These are phyloP conservation scores for Cercospora berteroae DNA, from an alignment of 2,329 filamentous ascomycete genomes.

Conservation along the genomic window DNA sequence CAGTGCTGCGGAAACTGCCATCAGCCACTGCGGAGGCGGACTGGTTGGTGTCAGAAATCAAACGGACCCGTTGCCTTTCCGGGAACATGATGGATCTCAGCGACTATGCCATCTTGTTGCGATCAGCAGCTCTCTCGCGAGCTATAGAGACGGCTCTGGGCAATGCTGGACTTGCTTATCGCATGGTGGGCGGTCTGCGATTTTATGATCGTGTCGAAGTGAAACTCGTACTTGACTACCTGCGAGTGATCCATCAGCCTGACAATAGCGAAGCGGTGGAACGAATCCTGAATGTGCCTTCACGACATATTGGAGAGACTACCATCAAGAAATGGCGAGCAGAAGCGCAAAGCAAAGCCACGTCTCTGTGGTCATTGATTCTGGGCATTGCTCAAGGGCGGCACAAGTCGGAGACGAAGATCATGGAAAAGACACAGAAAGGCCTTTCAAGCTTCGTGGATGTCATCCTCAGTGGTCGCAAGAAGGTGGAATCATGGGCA, in stretches of 20 bases:
- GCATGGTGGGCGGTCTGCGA: conserved; percentile 85
- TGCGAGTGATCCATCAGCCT: conserved; percentile 79
- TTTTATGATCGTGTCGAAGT: conserved; percentile 93
- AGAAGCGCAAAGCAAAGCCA: conserved; percentile 68
- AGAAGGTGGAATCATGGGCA: conserved; percentile 50
- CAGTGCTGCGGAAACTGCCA: conserved; percentile 74
- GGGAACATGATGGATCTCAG: conserved; percentile 69
- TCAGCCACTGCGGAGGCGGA: conserved; percentile 71
- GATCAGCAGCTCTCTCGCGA: conserved; percentile 77
- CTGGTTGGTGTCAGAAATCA: conserved; percentile 86
- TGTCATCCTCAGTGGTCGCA: conserved; percentile 57
- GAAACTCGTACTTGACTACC: conserved; percentile 81
- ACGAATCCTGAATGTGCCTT: conserved; percentile 79
- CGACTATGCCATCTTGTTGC: conserved; percentile 84
- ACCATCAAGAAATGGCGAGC: conserved; percentile 72
- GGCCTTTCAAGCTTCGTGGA: conserved; percentile 59
- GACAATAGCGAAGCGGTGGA: conserved; percentile 83
- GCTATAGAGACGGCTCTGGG: conserved; percentile 82
- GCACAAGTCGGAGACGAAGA: conserved; percentile 51
- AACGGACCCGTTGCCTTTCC: conserved; percentile 66
- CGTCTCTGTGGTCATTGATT: conserved; percentile 75
- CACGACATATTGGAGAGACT: conserved; percentile 74
- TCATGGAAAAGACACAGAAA: conserved; percentile 56
- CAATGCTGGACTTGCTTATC: conserved; percentile 78
- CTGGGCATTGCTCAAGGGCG: conserved; percentile 57